Evolutionary conservation across 1,284 basidiomycete genomes (phyloP), one percentile per base, ranked within the genome.

Genomic region (Schizophyllum amplum): DNA sequence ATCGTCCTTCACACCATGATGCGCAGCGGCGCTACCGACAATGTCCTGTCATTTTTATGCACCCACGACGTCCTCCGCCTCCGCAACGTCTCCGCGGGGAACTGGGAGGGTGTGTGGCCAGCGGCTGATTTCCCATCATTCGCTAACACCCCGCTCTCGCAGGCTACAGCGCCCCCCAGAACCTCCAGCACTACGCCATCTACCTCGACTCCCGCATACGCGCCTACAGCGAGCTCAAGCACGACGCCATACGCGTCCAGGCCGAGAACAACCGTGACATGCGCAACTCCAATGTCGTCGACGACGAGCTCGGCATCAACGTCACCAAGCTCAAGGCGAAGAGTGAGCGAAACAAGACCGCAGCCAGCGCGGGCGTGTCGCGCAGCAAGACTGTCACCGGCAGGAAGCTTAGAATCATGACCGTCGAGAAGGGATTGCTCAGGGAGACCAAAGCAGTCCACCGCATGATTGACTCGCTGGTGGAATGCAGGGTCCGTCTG

Each of bases 1-100:
- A 87, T 99, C 66, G 92, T 97, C 5, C 76, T 98, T 21, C 96
- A 99, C 70, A 94, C 88, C 26, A 91, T 99, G 87, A 91, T 99
- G 67, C 85, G 95, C 25, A 92, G 93, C 60, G 95, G 94, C 17
- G 82, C 91, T 13, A 94, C 95, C 15, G 94, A 98, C 74, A 90
- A 93, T 64, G 84, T 98, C 5, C 82, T 98, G 27, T 78, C 82
- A 11, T 88, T 92, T 68, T 80, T 98, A 20, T 87, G 91, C 4
- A 81, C 85, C 27, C 80, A 83, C 4, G 92, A 96, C 64, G 78
- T 90, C 15, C 75, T 98, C 49, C 83, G 85, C 56, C 75, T 98
- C 54, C 80, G 83, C 58, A 91, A 92, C 65, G 87, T 97, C 5
- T 82, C 83, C 24, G 71, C 78, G 20, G 87, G 80, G 15, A 89